Base-by-base conservation (phyloP, 2,329 filamentous ascomycete species). In the Aspergillus novofumigatus region DNA sequence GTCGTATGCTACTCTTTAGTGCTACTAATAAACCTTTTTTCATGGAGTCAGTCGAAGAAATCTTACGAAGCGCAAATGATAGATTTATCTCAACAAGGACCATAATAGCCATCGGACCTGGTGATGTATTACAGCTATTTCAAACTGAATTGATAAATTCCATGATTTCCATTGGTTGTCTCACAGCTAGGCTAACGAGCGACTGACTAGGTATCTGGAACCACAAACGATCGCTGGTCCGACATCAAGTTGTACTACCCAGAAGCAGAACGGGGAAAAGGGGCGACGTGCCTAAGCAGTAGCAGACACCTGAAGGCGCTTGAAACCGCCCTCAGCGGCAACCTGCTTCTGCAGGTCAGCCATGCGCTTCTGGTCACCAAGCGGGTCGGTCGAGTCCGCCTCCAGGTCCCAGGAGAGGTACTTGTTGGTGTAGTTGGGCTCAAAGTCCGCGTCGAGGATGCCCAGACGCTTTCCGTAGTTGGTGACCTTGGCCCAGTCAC, bases 401-500 rank as follows among this genome's bases (percentile, higher is more conserved):
- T 85, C 86, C 7, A 90, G 77, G 1, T 73, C 67, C 89, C 89
- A 92, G 25, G 78, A 79, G 29, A 92, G 76, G 71, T 84, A 90
- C 62, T 83, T 76, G 63, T 91, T 91, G 65, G 87, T 91, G 74
- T 90, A 91, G 78, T 92, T 92, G 14, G 88, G 83, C 69, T 76
- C 72, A 67, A 91, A 92, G 62, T 68, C 72, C 17, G 79, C 77
- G n/a, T 82, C 79, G 57, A 92, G 69, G 25, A 92, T 86, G 3
- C 83, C 86, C 2, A 92, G 79, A 3, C 88, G 80, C 80, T 91
- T 90, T 32, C 89, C 88, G 69, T 92, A 92, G 61, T 79, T 81
- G 49, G 89, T 91, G 10, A 91, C 89, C 80, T 92, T 91, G 57
- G 80, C 74, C 89, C 89, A 92, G 76, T 92, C 89, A 50, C 89